Base-by-base conservation (phyloP, 225 moss, liverwort and hornwort genomes). In the Pseudoscleropodium purum region DNA sequence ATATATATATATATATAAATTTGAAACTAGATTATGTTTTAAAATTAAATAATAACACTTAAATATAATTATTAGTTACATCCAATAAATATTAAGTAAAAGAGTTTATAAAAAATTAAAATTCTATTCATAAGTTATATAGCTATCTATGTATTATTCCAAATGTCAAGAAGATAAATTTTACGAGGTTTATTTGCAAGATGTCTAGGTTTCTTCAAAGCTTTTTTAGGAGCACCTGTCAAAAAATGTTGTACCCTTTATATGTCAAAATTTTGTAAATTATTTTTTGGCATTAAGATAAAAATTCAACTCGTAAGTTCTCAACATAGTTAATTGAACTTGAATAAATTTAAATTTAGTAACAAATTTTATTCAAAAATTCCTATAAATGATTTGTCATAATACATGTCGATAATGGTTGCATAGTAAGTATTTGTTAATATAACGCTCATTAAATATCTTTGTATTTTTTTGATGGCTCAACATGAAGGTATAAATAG, bases 181-280 rank as follows among this genome's bases (percentile, higher is more conserved):
- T 91, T 87, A 92, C 94, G 92, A 2, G 87, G 87, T 78, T 94
- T 92, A 34, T 89, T 89, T 31, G 89, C 67, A 79, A 82, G 57
- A 66, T 82, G 30, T 75, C 36, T 90, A 14, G 79, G 68, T 61
- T 93, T 93, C 72, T 33, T 67, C 31, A 65, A 41, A 65, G 39
- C 29, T 39, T 88, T 84, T 36, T 56, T 91, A 10, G 49, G 19
- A n/a, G 78, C 79, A 33, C 89, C 89, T 94, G 25, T 29, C 12
- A 82, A 82, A 15, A 39, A 37, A 49, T 10, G 1, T 49, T 31
- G 3, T 49, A 47, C 2, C 11, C 6, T 23, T 69, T 3, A 18
- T 19, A 60, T 51, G 34, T 85, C 3, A 51, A 6, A 60, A 13
- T 2, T 24, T 9, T 51, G 2, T 17, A 19, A 30, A 9, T 8